Conservation (phyloP, 805 yeast species). For the Hanseniaspora meyeri region DNA sequence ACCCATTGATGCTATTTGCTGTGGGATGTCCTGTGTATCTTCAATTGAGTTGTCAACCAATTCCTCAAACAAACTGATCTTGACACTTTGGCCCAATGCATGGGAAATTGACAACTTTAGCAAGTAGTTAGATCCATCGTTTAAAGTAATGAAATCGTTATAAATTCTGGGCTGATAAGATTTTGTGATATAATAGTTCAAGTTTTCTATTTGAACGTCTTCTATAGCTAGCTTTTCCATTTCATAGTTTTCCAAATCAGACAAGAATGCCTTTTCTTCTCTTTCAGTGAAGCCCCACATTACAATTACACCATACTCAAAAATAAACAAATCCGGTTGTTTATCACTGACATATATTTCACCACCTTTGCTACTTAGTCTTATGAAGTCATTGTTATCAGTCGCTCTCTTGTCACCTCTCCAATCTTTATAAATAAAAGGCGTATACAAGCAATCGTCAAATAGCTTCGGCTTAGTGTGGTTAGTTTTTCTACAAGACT, state of each 20-base stretch:
- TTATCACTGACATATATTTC: constrained; percentile 77
- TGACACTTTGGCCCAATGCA: constrained; percentile 90
- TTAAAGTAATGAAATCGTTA: constrained; percentile 83
- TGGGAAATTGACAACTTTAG: constrained; percentile 84
- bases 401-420: constrained; percentile 37
- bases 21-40: constrained; percentile 94
- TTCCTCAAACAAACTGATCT: constrained; percentile 90
- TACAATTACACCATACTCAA: constrained; percentile 94
- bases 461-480: constrained; percentile 76
- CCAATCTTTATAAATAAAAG: constrained; percentile 73
- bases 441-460: constrained; percentile 91
- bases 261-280: constrained; percentile 71
- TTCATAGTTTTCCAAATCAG: constrained; percentile 81
- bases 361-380: constrained; percentile 89
- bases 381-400: constrained; percentile 38
- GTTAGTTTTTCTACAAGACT: constrained; percentile 59
- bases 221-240: constrained; percentile 78
- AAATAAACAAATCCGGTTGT: constrained; percentile 68
- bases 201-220: constrained; percentile 88
- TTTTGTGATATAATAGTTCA: constrained; percentile 86
- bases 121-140: constrained; percentile 86
- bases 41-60: constrained; percentile 92
- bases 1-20: constrained; percentile 87
- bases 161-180: constrained; percentile 91
- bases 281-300: constrained; percentile 86